A percentile compares a stretch with the other conserved stretches of the same genome.
phyloP scores from a whole-genome alignment of 305 asterid species.

The Rubia balearica region DNA sequence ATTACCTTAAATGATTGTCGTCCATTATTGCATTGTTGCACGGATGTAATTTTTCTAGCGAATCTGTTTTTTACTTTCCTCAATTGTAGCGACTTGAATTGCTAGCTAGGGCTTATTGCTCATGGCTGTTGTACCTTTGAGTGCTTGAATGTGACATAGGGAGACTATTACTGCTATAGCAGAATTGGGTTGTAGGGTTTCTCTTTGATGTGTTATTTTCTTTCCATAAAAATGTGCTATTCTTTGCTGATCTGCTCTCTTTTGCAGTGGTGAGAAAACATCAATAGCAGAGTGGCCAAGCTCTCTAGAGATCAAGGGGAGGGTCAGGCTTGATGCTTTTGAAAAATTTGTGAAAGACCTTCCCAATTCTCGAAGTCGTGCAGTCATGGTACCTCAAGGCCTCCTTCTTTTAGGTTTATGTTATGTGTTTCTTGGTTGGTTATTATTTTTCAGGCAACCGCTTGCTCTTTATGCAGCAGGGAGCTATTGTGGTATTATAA shows the following conservation, averaged over 20 bases:
- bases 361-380: slow-evolving; percentile 96
- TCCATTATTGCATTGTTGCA: not conserved
- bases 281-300: slow-evolving; percentile 75
- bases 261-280: slow-evolving; percentile 84
- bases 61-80: not conserved
- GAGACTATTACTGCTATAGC: not conserved
- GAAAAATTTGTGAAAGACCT: slow-evolving; percentile 89
- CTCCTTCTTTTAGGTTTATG: slow-evolving; percentile 41
- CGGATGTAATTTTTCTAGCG: not conserved
- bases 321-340: slow-evolving; percentile 91
- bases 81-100: not conserved
- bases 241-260: slow-evolving; percentile 19
- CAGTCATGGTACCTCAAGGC: slow-evolving; percentile 97
- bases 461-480: slow-evolving; percentile 27
- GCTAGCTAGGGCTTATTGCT: not conserved
- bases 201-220: not conserved
- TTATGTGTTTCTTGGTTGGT: slow-evolving; percentile 23
- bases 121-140: not conserved
- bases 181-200: not conserved
- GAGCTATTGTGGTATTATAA: slow-evolving; percentile 23
- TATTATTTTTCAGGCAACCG: slow-evolving; percentile 35
- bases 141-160: not conserved
- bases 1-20: not conserved
- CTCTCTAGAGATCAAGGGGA: slow-evolving; percentile 88
- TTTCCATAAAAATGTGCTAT: not conserved